Conservation (phyloP, 768 basidiomycete genomes). For the Cytidiella melzeri region DNA sequence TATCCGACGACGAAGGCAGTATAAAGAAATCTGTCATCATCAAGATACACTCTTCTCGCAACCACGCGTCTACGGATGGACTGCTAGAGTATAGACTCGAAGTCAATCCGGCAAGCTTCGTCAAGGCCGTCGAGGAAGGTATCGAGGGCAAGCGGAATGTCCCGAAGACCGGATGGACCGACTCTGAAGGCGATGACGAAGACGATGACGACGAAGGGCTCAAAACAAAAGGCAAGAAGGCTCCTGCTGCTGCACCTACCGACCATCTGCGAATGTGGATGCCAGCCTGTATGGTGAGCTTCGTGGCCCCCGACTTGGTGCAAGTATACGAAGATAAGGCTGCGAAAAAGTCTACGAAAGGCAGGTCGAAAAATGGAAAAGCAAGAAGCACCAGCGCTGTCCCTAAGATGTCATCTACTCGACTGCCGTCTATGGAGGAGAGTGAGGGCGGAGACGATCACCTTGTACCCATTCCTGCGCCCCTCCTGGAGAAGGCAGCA, state of each 20-base stretch:
- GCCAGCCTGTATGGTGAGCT: slow-evolving; percentile 69
- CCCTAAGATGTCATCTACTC: not conserved
- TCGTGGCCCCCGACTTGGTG: slow-evolving; percentile 62
- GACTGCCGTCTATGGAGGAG: not conserved
- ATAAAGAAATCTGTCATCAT: slow-evolving; percentile 39
- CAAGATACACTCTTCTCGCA: slow-evolving; percentile 59
- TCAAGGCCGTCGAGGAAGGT: slow-evolving; percentile 57
- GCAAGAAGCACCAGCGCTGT: slow-evolving; percentile 12
- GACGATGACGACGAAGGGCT: slow-evolving; percentile 40
- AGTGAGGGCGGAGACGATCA: not conserved
- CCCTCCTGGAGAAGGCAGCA: not conserved
- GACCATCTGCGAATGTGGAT: slow-evolving; percentile 70
- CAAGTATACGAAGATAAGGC: slow-evolving; percentile 54
- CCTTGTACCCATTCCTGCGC: not conserved
- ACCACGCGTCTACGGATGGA: slow-evolving; percentile 65
- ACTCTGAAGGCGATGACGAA: slow-evolving; percentile 47
- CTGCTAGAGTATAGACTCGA: slow-evolving; percentile 78
- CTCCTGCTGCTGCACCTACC: slow-evolving; percentile 44
- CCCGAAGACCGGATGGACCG: slow-evolving; percentile 13
- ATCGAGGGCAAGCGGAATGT: slow-evolving; percentile 52
- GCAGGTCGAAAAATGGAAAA: not conserved
- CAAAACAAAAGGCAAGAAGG: slow-evolving; percentile 30
- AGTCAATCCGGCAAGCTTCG: slow-evolving; percentile 61
- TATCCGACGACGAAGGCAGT: not conserved
- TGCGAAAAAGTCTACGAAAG: slow-evolving; percentile 28